phyloP scores from a whole-genome alignment of 2,329 filamentous ascomycete genomes.

The Botrytis aclada region DNA sequence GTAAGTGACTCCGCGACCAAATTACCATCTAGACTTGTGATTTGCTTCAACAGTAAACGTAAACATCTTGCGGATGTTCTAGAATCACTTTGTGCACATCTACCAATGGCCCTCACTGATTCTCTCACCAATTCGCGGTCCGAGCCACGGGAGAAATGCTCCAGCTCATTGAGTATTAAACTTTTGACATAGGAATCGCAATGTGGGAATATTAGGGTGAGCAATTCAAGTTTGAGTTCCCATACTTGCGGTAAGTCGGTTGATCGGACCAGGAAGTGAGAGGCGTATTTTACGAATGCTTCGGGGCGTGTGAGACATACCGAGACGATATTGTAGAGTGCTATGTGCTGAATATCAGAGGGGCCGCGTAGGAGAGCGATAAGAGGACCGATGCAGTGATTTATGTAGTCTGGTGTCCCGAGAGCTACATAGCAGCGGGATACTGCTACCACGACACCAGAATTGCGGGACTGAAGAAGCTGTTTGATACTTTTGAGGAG shows the following conservation, averaged over 20 bases:
- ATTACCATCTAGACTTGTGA: slow-evolving; percentile 81
- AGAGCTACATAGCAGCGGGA: slow-evolving; percentile 81
- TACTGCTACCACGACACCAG: slow-evolving; percentile 86
- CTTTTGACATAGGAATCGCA: slow-evolving; percentile 73
- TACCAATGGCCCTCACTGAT: slow-evolving; percentile 86
- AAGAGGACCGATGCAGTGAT: slow-evolving; percentile 74
- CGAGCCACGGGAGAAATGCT: slow-evolving; percentile 79
- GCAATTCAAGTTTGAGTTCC: slow-evolving; percentile 86
- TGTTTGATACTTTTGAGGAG: slow-evolving; percentile 76
- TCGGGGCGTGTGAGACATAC: slow-evolving; percentile 74
- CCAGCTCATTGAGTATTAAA: slow-evolving; percentile 85
- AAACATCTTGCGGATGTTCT: slow-evolving; percentile 75
- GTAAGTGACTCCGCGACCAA: slow-evolving; percentile 91
- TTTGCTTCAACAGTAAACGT: slow-evolving; percentile 77
- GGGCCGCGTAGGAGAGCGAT: slow-evolving; percentile 81
- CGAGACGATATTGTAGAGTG: slow-evolving; percentile 92
- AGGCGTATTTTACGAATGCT: slow-evolving; percentile 83
- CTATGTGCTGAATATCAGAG: slow-evolving; percentile 83
- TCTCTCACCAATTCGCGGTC: slow-evolving; percentile 80
- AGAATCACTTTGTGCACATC: slow-evolving; percentile 79
- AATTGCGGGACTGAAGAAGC: slow-evolving; percentile 89
- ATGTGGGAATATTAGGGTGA: slow-evolving; percentile 88
- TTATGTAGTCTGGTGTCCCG: slow-evolving; percentile 73
- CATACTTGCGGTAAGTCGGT: slow-evolving; percentile 79
- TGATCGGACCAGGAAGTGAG: slow-evolving; percentile 82